phyloP scores from a whole-genome alignment of 352 stramenopile genomes.

The Blastocystis sp. region DNA sequence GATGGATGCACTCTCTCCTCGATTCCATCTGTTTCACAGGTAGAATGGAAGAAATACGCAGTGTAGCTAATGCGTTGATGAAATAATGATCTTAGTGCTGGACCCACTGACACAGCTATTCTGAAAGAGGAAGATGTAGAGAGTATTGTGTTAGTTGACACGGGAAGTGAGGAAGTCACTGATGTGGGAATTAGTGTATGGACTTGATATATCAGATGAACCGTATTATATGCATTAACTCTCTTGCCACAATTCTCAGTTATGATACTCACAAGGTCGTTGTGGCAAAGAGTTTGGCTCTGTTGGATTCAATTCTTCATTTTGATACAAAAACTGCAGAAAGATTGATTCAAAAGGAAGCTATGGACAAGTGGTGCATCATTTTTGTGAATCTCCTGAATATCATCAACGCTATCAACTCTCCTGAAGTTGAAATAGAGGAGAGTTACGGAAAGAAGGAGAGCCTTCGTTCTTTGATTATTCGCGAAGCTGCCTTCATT shows the following conservation, averaged over 20 bases:
- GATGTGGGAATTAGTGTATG: background rate
- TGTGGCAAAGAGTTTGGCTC: background rate
- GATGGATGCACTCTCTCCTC: background rate
- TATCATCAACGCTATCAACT: background rate
- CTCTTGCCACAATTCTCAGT: background rate
- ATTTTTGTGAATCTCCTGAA: background rate
- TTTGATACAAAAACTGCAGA: background rate
- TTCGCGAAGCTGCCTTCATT: background rate
- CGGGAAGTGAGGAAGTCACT: background rate
- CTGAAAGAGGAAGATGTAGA: constrained; percentile 34
- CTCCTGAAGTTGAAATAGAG: background rate
- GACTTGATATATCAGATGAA: background rate
- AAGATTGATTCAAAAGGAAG: background rate
- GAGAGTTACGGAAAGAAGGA: background rate
- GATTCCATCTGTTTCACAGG: background rate
- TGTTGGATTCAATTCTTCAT: background rate
- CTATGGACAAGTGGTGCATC: constrained; percentile 1
- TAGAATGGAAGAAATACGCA: constrained; percentile 51
- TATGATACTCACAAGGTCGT: background rate
- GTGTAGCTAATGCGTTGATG: background rate
- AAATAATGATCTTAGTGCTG: background rate
- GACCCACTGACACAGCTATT: constrained; percentile 7
- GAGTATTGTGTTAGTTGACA: background rate
- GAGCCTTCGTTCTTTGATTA: background rate
- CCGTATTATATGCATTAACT: background rate